Base-by-base conservation (phyloP, 2,329 filamentous ascomycete species). In the Colletotrichum tropicale region DNA sequence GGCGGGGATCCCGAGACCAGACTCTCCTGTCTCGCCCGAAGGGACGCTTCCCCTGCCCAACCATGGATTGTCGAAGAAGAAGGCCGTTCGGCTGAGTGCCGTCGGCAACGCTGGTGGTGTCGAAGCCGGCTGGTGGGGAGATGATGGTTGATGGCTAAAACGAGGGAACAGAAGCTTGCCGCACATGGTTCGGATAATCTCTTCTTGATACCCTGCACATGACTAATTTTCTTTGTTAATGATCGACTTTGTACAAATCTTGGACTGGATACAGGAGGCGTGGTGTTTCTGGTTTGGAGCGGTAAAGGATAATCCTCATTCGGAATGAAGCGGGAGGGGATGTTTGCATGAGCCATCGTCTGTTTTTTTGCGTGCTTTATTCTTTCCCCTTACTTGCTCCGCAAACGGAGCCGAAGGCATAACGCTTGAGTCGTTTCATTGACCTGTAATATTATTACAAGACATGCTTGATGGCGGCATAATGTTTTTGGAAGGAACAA, bases 31-130 rank as follows among this genome's bases (percentile, higher is more conserved):
- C 15, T 80, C 82, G 5, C 76, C 78, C 6, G 66, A 67, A 4
- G 66, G 68, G 18, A 43, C 58, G 3, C 56, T 76, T 10, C 28
- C 61, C 6, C 34, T 75, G 38, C 69, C 77, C 15, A 64, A 26
- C 28, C 65, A 72, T 8, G 62, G 56, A 12, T 80, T 81, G 26
- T 77, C 81, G 64, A 81, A 80, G 78, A 86, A 86, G 80, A 87
- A 85, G 78, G 83, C 83, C 66, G 87, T 85, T 13, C 84, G 87
- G 7, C 79, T 87, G 58, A 87, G 85, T 67, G 86, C 86, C 3
- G 85, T 87, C 18, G 85, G 85, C 21, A 77, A 78, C 26, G 77
- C 80, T 9, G 78, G 79, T 26, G 80, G 79, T 30, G 80, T 79
- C 7, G 81, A 83, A 9, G 79, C 82, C 43, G 83, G 84, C 4